These are phyloP conservation scores for Leccinum olivaceoglutinosum DNA, from an alignment of 1,284 basidiomycete genomes.

Conservation along the genomic window DNA sequence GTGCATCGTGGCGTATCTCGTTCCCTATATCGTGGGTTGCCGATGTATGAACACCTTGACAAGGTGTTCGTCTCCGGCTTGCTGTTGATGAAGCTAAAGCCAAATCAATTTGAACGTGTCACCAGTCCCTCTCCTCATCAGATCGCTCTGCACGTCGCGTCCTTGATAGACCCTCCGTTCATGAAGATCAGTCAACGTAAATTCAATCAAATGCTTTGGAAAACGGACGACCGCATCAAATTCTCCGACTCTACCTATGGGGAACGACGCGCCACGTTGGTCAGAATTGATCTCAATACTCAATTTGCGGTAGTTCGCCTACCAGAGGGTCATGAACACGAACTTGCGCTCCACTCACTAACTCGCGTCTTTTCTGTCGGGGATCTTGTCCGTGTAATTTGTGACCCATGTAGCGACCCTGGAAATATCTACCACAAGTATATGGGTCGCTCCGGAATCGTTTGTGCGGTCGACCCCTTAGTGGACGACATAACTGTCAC, in stretches of 20 bases:
- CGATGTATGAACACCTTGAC: background rate
- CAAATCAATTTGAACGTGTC: background rate
- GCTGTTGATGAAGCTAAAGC: background rate
- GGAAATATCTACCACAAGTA: background rate
- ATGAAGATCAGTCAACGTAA: background rate
- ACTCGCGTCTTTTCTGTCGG: background rate
- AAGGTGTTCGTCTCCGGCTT: background rate
- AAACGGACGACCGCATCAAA: background rate
- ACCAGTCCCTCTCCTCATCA: background rate
- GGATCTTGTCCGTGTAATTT: background rate
- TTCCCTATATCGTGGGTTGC: background rate
- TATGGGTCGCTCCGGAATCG: background rate
- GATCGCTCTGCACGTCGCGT: background rate
- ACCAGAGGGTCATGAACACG: background rate
- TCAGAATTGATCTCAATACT: background rate
- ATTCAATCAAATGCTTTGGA: background rate
- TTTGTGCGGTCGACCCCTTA: background rate
- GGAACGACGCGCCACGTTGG: background rate
- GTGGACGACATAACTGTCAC: background rate
- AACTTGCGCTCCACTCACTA: background rate
- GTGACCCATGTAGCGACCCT: background rate
- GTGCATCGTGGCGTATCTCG: background rate
- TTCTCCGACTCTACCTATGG: background rate
- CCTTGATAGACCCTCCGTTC: background rate
- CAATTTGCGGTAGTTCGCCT: background rate